These are phyloP conservation scores for Butyriboletus loyo DNA, from an alignment of 768 basidiomycete species.

Conservation along the genomic window DNA sequence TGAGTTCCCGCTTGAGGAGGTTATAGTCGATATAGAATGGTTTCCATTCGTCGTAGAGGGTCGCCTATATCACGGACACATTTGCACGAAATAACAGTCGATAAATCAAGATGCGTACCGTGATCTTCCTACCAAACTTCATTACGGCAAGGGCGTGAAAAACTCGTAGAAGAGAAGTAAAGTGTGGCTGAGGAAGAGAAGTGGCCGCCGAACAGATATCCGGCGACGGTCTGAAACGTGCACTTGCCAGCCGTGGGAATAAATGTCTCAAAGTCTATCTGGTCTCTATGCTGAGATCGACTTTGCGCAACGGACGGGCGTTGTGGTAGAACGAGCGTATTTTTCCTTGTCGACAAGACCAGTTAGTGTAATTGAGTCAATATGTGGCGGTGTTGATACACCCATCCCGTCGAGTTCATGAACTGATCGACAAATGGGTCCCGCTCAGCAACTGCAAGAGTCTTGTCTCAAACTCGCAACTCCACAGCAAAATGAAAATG, in stretches of 20 bases:
- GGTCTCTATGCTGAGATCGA: background rate
- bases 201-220: background rate
- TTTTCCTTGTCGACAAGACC: background rate
- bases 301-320: background rate
- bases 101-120: slow-evolving; percentile 36
- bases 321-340: background rate
- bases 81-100: background rate
- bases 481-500: slow-evolving; percentile 20
- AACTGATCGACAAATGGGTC: slow-evolving; percentile 1
- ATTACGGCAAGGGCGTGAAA: slow-evolving; percentile 33
- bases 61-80: slow-evolving; percentile 45
- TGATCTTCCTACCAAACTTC: slow-evolving; percentile 84
- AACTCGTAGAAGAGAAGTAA: background rate
- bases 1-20: slow-evolving; percentile 84
- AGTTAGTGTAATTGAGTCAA: too few relatives aligned
- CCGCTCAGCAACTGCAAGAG: slow-evolving; percentile 9
- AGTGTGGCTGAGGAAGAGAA: background rate
- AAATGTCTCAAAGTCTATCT: background rate
- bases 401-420: background rate
- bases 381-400: slow-evolving; percentile 6
- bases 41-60: slow-evolving; percentile 88
- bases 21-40: slow-evolving; percentile 91
- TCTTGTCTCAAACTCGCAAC: slow-evolving; percentile 9
- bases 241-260: slow-evolving; percentile 10
- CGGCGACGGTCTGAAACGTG: background rate